Evolutionary conservation across 2,329 filamentous ascomycete species (phyloP), one percentile per base, ranked within the genome.

Genomic region (Exophiala spinifera): DNA sequence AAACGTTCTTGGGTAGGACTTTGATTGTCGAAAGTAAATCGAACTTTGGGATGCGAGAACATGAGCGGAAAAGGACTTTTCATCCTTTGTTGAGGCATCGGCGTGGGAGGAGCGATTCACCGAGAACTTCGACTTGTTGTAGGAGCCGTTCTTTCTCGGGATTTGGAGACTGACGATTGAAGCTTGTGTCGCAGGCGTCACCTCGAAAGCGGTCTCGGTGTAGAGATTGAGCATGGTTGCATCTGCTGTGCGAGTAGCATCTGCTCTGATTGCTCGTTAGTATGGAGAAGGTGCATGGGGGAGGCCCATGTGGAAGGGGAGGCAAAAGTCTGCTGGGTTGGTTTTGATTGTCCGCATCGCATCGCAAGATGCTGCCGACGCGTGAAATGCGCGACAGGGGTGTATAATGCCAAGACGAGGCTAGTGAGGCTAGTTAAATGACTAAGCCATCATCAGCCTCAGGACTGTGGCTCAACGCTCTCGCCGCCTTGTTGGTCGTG

Each of bases 1-100:
- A 68, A 97, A 95, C 71, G 84, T 89, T 67, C 88, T 85, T 36
- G 94, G 94, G 60, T 87, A 85, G 60, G 81, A 78, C 66, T 87
- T 83, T 69, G 87, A 82, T 69, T 82, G 82, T 51, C 94, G 85
- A 71, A 95, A 91, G 75, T 89, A 96, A 52, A 97, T 80, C 2
- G 89, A 90, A 23, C 89, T 87, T 28, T 91, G 83, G 1, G 79
- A 85, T 21, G 92, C 89, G 49, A 96, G 76, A 67, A 88, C 83
- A 60, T 82, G 85, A 56, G 81, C 77, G 61, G 85, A 83, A 67
- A 95, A 96, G 8, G 81, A 76, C 51, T 83, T 83, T 69, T 92
- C 87, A 34, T 63, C 56, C 20, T 44, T 57, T 3, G 46, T 55
- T 14, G 46, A 51, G 14, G 31, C 17, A 20, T 51, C 46, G 39